Base-by-base conservation (phyloP, 805 yeast genomes). In the Wickerhamiella qilinensis region DNA sequence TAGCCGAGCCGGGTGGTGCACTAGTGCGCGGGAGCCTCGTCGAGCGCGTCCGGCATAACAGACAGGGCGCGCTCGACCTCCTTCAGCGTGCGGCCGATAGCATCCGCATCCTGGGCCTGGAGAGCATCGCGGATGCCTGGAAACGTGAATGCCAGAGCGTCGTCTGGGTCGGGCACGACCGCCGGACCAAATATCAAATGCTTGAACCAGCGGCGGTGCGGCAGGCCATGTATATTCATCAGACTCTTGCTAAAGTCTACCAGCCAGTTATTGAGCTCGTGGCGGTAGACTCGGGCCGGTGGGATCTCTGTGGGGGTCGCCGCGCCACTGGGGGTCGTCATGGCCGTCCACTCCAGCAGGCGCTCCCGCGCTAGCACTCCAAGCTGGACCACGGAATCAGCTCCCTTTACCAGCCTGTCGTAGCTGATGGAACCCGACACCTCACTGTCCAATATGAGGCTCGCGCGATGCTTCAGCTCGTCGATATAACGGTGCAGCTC, bases 251-350 rank as follows among this genome's bases (percentile, higher is more conserved):
- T 77, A 41, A 81, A 63, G 14, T 59, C 54, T 3, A 71, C 56
- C 49, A 83, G 57, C 43, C 73, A 72, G n/a, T 73, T 67, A 56
- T 86, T 86, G 82, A 91, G 80, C 40, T 72, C 73, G 77, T 82
- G 72, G 49, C 97, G 65, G 45, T 71, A 75, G 34, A 76, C 73
- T 0, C 86, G 68, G 30, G 82, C 59, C 40, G 78, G 53, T 1
- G 84, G 71, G 1, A 93, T 85, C 53, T 86, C 86, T 3, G 36
- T 65, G 69, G 24, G 66, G 64, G 28, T 57, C n/a, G n/a, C n/a
- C n/a, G n/a, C n/a, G n/a, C n/a, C n/a, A n/a, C n/a, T n/a, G 47
- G 3, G 70, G 69, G 17, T 71, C 58, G 24, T 69, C 68, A 18
- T 29, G 16, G 41, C 35, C 11, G 57, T 54, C 95, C 95, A 86